Evolutionary conservation across 352 stramenopile genomes (phyloP).

Genomic region (Blastocystis sp.): DNA sequence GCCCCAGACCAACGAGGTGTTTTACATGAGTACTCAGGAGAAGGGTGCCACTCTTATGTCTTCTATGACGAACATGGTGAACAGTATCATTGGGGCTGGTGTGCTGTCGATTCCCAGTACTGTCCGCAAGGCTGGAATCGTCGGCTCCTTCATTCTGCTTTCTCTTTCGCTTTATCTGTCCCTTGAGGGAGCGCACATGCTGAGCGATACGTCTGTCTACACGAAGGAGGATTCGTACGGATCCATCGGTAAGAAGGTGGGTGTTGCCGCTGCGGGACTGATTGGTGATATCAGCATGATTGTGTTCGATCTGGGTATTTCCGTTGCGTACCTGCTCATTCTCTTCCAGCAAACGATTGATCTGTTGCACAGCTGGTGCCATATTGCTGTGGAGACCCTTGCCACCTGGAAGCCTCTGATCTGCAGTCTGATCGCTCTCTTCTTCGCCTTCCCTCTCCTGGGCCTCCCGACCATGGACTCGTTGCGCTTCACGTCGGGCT

Average conservation of each 20-base stretch:
- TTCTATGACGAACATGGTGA: neutral
- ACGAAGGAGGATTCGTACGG: neutral
- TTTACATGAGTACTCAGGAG: neutral
- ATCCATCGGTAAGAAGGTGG: neutral
- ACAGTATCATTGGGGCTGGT: neutral
- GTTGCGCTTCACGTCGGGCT: neutral
- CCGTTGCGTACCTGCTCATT: constrained; percentile 14
- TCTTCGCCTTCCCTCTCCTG: neutral
- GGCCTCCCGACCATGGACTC: neutral
- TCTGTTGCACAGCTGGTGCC: neutral
- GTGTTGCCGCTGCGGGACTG: neutral
- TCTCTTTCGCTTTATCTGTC: neutral
- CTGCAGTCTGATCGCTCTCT: neutral
- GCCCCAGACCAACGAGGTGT: neutral
- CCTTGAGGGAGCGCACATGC: neutral
- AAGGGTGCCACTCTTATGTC: neutral
- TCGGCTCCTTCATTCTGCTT: neutral
- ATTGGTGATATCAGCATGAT: neutral
- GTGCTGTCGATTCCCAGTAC: neutral
- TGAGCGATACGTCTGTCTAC: neutral
- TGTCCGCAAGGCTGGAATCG: neutral
- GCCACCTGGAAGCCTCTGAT: neutral
- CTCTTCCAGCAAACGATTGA: neutral
- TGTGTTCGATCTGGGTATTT: constrained; percentile 8
- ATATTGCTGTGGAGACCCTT: neutral